Base-by-base conservation (phyloP, 108 stramenopile genomes). In the Skeletonema potamos region DNA sequence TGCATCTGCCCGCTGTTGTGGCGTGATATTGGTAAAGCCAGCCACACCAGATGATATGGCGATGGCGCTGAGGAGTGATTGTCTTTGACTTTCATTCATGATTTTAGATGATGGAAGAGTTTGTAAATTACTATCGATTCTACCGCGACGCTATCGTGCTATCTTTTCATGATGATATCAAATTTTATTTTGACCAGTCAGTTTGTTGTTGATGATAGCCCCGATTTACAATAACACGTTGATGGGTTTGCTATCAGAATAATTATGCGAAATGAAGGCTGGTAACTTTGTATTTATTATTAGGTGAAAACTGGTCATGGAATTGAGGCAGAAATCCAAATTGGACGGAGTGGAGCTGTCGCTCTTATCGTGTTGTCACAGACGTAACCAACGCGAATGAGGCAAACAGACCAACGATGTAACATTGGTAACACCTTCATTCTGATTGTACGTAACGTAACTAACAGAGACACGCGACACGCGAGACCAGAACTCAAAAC, bases 11-110 rank as follows among this genome's bases (percentile, higher is more conserved):
- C 89, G 86, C 30, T 90, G 85, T 22, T 81, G 62, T 12, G 71
- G 62, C 2, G 88, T 74, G 44, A 87, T 72, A 24, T 68, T 75
- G 10, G 74, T 68, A 2, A 73, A 48, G 33, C 69, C 54, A 20
- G 87, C 43, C 2, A 64, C 37, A 41, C 82, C 81, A 37, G 90
- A 88, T 15, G 93, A 91, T 55, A 94, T 76, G 70, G 87, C 90
- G 43, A 94, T 88, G 62, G 90, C 87, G 27, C 84, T 73, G 30
- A 92, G 81, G 29, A 92, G 74, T 12, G 86, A 84, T 70, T 86
- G 78, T 57, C 81, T 74, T 56, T 89, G 85, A 34, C 54, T 56
- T 48, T 82, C 81, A 60, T 86, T 83, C 85, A 86, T 86, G 17
- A 57, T 46, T 55, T 41, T 41, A 41, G n/a, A n/a, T 15, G 39